Base-by-base conservation (phyloP, 345 rosid species). In the Gossypium herbaceum region DNA sequence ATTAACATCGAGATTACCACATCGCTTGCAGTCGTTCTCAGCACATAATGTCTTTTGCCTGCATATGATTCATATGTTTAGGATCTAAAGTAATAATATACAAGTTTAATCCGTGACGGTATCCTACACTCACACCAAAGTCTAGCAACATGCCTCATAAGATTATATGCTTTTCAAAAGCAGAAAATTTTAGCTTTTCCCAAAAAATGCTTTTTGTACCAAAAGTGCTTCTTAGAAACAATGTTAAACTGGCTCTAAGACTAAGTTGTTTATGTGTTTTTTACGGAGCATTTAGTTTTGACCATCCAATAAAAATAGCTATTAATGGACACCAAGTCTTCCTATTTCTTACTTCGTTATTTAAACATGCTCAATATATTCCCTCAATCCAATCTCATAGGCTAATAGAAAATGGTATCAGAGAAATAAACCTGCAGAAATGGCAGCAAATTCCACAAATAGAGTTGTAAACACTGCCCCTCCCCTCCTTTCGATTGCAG, bases 21-120 rank as follows among this genome's bases (percentile, higher is more conserved):
- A 85, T 16, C 84, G 73, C 71, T 85, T 82, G 78, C 88, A 80
- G 58, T 76, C 81, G 62, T 82, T 84, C 71, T 85, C 84, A 6
- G 84, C 76, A 13, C 88, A 82, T 75, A 82, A 52, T 68, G 78
- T 85, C 82, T 82, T 82, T 77, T 80, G 84, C 81, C 84, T 82
- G 81, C 47, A 17, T 66, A 12, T 10, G 6, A 19, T 63, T 34
- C 41, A 9, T 29, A 16, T 62, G 45, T 34, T 34, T 27, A 61
- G 16, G 0, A 2, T 15, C 44, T 43, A 29, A 6, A 29, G 44
- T 61, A 29, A 17, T 39, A 62, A 8, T 16, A 51, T 51, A 51
- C 56, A 16, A 51, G 56, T 51, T 51, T 51, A 51, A 51, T n/a
- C 56, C 56, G 5, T 15, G 17, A 51, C 7, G n/a, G 17, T 16